Evolutionary conservation across 176 grass and related monocot genomes (phyloP).

Genomic region (Cenchrus americanus): DNA sequence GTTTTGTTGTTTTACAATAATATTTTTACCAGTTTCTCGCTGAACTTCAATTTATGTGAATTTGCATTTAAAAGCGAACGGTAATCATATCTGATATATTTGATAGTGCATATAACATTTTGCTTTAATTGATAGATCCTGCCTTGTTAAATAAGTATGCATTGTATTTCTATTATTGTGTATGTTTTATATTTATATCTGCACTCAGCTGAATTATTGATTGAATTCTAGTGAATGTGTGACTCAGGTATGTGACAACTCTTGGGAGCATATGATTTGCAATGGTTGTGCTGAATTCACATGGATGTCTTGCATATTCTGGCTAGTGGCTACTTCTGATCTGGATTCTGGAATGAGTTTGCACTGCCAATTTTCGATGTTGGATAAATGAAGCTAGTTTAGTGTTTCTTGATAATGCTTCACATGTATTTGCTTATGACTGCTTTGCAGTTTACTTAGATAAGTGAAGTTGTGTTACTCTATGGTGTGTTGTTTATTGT

Average conservation of each 20-base stretch:
- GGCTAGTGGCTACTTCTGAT: conserved; percentile 69
- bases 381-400: conserved; percentile 57
- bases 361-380: conserved; percentile 52
- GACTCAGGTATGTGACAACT: conserved; percentile 84
- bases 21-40: background rate
- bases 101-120: background rate
- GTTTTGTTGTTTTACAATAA: background rate
- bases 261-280: conserved; percentile 83
- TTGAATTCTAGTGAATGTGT: conserved; percentile 78
- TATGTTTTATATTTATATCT: conserved; percentile 50
- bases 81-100: background rate
- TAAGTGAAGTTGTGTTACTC: conserved; percentile 9
- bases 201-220: conserved; percentile 63
- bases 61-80: background rate
- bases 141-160: background rate
- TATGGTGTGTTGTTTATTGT: conserved; percentile 29
- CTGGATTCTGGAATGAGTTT: conserved; percentile 66
- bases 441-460: conserved; percentile 52
- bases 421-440: conserved; percentile 48
- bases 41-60: background rate
- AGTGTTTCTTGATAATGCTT: conserved; percentile 44
- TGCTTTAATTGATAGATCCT: background rate
- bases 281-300: conserved; percentile 91
- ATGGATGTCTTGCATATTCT: conserved; percentile 91
- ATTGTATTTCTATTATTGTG: conserved; percentile 18